Conservation (phyloP, 768 basidiomycete species). For the Leccinum pellstonianum region DNA sequence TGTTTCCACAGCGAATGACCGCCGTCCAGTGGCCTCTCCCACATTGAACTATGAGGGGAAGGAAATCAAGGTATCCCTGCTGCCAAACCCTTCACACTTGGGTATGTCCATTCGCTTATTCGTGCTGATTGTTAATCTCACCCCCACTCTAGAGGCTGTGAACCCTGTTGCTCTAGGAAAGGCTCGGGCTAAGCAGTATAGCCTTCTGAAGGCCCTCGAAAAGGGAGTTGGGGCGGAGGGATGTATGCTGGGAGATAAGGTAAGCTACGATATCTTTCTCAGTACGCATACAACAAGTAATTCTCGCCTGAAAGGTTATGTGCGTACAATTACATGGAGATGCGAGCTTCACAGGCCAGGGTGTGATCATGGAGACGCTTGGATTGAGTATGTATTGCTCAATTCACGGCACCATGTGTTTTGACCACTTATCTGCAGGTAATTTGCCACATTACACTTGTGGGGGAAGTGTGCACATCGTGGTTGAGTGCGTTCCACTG, state of each 20-base stretch:
- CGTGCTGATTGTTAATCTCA: not conserved
- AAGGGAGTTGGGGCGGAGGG: slow-evolving; percentile 26
- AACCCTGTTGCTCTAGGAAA: slow-evolving; percentile 88
- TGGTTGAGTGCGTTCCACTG: not conserved
- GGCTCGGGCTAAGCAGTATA: slow-evolving; percentile 87
- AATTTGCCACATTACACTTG: slow-evolving; percentile 90
- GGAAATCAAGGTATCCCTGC: slow-evolving; percentile 65
- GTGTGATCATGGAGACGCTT: slow-evolving; percentile 84
- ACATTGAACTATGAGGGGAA: slow-evolving; percentile 51
- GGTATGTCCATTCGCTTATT: slow-evolving; percentile 37
- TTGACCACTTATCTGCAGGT: slow-evolving; percentile 40
- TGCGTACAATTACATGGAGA: slow-evolving; percentile 92
- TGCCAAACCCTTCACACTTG: slow-evolving; percentile 80
- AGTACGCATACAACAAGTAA: slow-evolving; percentile 4
- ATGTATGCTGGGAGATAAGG: slow-evolving; percentile 35
- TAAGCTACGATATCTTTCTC: not conserved
- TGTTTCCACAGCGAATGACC: not conserved
- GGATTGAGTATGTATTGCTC: slow-evolving; percentile 62
- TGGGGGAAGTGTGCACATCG: slow-evolving; percentile 71
- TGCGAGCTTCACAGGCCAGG: slow-evolving; percentile 89
- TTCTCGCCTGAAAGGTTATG: slow-evolving; percentile 57
- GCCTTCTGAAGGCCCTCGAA: slow-evolving; percentile 66
- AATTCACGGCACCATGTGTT: not conserved
- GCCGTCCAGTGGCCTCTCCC: slow-evolving; percentile 59
- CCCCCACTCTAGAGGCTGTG: slow-evolving; percentile 61